Conservation (phyloP, 1,284 basidiomycete genomes). For the Naganishia cerealis region DNA sequence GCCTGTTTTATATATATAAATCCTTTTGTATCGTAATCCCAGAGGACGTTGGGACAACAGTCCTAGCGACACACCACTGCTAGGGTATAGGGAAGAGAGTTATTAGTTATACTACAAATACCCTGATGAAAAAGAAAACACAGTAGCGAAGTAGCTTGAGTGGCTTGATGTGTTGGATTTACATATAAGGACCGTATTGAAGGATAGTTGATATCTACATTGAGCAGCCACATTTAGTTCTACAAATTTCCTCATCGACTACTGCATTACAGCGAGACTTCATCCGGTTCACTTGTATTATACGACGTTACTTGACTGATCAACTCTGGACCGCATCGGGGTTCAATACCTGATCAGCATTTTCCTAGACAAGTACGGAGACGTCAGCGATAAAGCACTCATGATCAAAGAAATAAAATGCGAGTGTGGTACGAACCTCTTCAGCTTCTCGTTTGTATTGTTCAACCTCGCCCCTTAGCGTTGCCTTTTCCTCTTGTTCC, state of each 20-base stretch:
- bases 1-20: too few relatives aligned
- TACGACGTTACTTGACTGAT: background rate
- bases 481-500: conserved; percentile 57
- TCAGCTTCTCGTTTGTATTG: conserved; percentile 79
- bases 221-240: background rate
- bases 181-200: too few relatives aligned
- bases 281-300: background rate
- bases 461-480: conserved; percentile 65
- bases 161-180: too few relatives aligned
- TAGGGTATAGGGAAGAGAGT: too few relatives aligned
- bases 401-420: background rate
- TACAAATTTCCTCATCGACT: background rate
- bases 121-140: too few relatives aligned
- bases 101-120: too few relatives aligned
- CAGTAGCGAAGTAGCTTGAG: too few relatives aligned
- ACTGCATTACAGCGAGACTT: background rate
- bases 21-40: too few relatives aligned
- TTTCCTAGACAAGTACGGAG: conserved; percentile 4
- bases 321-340: background rate
- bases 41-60: too few relatives aligned
- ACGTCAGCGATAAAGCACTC: background rate
- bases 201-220: too few relatives aligned
- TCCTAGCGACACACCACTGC: too few relatives aligned
- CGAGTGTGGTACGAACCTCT: conserved; percentile 55
- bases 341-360: conserved; percentile 29